These are phyloP conservation scores for Colletotrichum chlorophyti DNA, from an alignment of 2,329 filamentous ascomycete species.

Conservation along the genomic window DNA sequence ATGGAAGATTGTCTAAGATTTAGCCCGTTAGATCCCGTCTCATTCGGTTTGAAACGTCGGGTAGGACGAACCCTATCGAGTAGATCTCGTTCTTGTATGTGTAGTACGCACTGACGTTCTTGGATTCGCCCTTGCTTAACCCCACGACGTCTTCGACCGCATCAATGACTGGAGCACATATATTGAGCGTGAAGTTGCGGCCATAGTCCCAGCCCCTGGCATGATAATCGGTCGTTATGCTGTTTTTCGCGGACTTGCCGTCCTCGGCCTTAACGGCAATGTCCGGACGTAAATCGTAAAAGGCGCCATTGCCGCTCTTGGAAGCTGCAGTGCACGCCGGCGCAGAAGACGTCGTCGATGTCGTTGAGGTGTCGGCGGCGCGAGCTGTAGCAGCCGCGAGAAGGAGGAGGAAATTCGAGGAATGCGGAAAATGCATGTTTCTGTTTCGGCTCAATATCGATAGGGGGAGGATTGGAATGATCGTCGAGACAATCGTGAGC, in stretches of 20 bases:
- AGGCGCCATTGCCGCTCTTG: slow-evolving; percentile 60
- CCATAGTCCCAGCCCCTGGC: slow-evolving; percentile 79
- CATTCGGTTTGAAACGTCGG: no score
- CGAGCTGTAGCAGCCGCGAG: slow-evolving; percentile 38
- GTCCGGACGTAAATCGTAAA: slow-evolving; percentile 65
- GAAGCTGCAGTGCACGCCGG: slow-evolving; percentile 64
- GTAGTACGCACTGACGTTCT: slow-evolving; percentile 83
- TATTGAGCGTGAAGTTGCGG: slow-evolving; percentile 84
- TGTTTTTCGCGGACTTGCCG: slow-evolving; percentile 51
- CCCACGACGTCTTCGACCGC: slow-evolving; percentile 68
- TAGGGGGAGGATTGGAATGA: not conserved
- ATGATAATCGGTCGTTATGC: slow-evolving; percentile 60
- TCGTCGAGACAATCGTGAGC: not conserved
- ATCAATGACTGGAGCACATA: slow-evolving; percentile 79
- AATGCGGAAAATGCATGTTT: slow-evolving; percentile 33
- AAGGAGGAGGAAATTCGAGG: slow-evolving; percentile 40
- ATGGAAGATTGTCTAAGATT: slow-evolving; percentile 59
- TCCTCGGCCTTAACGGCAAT: slow-evolving; percentile 53
- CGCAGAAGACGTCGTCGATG: slow-evolving; percentile 48
- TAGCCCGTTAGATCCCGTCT: not conserved
- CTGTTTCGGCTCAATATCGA: slow-evolving; percentile 4
- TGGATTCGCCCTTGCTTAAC: slow-evolving; percentile 66
- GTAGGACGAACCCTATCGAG: slow-evolving; percentile 72
- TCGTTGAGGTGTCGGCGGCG: slow-evolving; percentile 37
- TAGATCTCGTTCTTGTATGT: slow-evolving; percentile 69